Base-by-base conservation (phyloP, 805 yeast species). In the Vanderwaltozyma tropicalis region DNA sequence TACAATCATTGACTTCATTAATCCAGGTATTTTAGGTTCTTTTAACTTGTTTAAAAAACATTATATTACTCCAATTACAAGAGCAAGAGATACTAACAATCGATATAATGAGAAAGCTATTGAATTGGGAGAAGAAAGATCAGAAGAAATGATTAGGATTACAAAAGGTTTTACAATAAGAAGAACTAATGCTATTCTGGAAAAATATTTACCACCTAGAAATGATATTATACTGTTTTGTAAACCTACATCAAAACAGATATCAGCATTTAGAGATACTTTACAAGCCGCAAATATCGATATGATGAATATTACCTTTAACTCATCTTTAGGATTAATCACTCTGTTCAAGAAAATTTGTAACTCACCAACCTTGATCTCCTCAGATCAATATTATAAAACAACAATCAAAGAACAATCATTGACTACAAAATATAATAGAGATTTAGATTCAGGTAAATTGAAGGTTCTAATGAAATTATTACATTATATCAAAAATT, bases 11-110 rank as follows among this genome's bases (percentile, higher is more conserved):
- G 81, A 86, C 51, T 89, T 89, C 53, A 64, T 86, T 11, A 87
- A 86, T 50, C 96, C 96, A 0, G 89, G 88, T 0, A 63, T 82
- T 1, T 63, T 92, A 19, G 95, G 95, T 0, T 62, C 67, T 1
- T 70, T 72, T 40, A 64, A 71, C 18, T 57, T 63, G 14, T 77
- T 83, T 53, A 83, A 79, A 48, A 72, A 69, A 44, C 66, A 66
- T 5, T 88, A 54, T 50, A 74, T 84, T 42, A 66, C 59, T 20
- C 96, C 96, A 1, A 87, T 89, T 24, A 53, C 74, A 28, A 64
- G 71, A 42, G 74, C 94, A 0, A 66, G 96, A 51, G 94, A 77
- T 52, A 62, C 70, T 15, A 68, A 73, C 7, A 71, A 69, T 31
- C 77, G 84, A 42, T 64, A 63, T 3, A 72, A 76, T 47, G 62